phyloP scores from a whole-genome alignment of 257 asterid genomes.

The Solanum appendiculatum region DNA sequence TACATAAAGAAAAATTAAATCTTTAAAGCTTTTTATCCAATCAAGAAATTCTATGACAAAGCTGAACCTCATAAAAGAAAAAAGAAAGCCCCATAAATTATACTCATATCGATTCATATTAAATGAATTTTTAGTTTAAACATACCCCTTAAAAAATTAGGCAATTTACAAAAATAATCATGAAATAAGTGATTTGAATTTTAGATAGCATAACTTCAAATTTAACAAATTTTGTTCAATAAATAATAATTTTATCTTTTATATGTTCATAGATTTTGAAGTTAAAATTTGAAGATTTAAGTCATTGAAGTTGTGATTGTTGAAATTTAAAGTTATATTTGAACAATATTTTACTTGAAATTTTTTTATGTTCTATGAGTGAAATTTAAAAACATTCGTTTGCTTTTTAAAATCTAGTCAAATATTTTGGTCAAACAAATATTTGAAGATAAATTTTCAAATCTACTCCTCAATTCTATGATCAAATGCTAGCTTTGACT shows the following conservation, averaged over 20 bases:
- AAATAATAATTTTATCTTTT: neutral
- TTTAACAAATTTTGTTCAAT: neutral
- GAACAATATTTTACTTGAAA: neutral
- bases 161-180: neutral
- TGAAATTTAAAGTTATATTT: too few relatives aligned
- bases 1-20: neutral
- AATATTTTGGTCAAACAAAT: neutral
- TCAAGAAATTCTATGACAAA: constrained; percentile 15
- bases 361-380: neutral
- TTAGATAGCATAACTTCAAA: neutral
- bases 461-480: neutral
- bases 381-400: too few relatives aligned
- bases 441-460: neutral
- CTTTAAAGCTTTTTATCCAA: constrained; percentile 3
- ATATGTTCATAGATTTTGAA: neutral
- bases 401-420: neutral
- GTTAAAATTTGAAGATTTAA: neutral
- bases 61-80: neutral
- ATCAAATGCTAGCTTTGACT: neutral
- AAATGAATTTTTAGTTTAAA: neutral
- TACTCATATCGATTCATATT: neutral
- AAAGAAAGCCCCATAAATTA: neutral
- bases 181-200: neutral
- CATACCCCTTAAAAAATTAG: neutral
- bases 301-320: neutral